Evolutionary conservation across 2,329 filamentous ascomycete species (phyloP).

Genomic region (Mycosphaerella arachidis): DNA sequence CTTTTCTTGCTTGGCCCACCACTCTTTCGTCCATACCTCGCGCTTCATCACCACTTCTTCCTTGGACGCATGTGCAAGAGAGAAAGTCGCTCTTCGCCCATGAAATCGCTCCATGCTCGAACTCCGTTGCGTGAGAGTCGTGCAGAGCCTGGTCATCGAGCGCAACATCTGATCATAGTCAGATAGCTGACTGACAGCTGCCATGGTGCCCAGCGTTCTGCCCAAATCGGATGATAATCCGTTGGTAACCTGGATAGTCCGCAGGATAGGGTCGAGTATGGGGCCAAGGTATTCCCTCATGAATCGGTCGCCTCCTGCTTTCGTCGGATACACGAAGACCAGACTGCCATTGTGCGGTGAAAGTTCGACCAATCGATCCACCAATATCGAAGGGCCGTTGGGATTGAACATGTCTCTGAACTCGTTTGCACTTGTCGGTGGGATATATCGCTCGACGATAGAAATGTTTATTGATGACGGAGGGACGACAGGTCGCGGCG

Average conservation of each 20-base stretch:
- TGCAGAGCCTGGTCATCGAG: conserved; percentile 25
- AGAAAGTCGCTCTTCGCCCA: conserved; percentile 31
- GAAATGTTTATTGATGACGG: conserved; percentile 58
- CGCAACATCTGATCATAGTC: conserved; percentile 44
- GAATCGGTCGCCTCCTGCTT: conserved; percentile 54
- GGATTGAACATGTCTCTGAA: conserved; percentile 55
- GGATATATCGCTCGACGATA: conserved; percentile 62
- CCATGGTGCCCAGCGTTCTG: conserved; percentile 51
- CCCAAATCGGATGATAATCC: conserved; percentile 55
- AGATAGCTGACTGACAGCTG: conserved; percentile 50
- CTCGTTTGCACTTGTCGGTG: conserved; percentile 55
- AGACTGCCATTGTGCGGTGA: conserved; percentile 54
- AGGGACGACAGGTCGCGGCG: conserved; percentile 55
- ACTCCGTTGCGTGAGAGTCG: conserved; percentile 24
- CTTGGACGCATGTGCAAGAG: conserved; percentile 48
- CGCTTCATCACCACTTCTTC: conserved; percentile 50
- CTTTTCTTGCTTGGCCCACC: conserved; percentile 63
- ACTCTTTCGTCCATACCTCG: conserved; percentile 54
- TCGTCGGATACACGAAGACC: conserved; percentile 60
- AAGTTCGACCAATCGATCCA: conserved; percentile 58
- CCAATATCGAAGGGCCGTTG: conserved; percentile 53
- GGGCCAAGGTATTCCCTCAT: conserved; percentile 57
- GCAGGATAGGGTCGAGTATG: conserved; percentile 57
- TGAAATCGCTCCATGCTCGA: conserved; percentile 30
- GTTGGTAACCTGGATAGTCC: conserved; percentile 56